phyloP scores from a whole-genome alignment of 495 filamentous ascomycete genomes.

The Penicillium tannophilum region DNA sequence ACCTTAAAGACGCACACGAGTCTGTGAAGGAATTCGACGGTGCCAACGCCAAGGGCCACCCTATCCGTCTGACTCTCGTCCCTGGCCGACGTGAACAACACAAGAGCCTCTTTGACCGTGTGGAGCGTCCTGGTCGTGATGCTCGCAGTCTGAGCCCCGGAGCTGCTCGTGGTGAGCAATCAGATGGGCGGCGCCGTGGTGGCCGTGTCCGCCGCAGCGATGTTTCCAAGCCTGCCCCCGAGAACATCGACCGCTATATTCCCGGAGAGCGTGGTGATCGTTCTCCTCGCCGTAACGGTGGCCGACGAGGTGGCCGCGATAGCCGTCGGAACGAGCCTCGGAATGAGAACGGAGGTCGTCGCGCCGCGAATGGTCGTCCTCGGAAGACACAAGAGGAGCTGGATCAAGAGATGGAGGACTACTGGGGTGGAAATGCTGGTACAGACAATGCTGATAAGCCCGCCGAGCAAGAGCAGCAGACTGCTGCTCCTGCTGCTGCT shows the following conservation, averaged over 20 bases:
- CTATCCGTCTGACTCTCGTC: slow-evolving; percentile 76
- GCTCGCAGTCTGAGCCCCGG: slow-evolving; percentile 46
- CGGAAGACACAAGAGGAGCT: slow-evolving; percentile 92
- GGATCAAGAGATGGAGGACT: slow-evolving; percentile 95
- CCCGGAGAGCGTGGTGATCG: slow-evolving; percentile 52
- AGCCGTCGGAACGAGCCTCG: slow-evolving; percentile 36
- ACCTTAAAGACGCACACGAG: slow-evolving; percentile 63
- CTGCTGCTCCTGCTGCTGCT: slow-evolving; percentile 33
- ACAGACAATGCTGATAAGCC: slow-evolving; percentile 31
- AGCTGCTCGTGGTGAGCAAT: slow-evolving; percentile 35
- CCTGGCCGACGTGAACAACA: slow-evolving; percentile 57
- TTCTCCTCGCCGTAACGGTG: slow-evolving; percentile 43
- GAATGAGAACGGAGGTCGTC: slow-evolving; percentile 42
- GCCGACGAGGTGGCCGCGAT: slow-evolving; percentile 49
- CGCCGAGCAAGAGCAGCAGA: slow-evolving; percentile 7
- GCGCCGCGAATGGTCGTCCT: slow-evolving; percentile 57
- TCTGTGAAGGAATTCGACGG: slow-evolving; percentile 85
- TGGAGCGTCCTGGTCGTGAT: slow-evolving; percentile 51
- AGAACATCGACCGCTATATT: slow-evolving; percentile 82
- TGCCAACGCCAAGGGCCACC: slow-evolving; percentile 91
- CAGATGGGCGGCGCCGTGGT: slow-evolving; percentile 36
- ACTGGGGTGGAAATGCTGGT: slow-evolving; percentile 63
- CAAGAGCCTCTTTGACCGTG: slow-evolving; percentile 74
- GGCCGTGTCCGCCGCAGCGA: slow-evolving; percentile 58
- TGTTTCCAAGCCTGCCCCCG: slow-evolving; percentile 67